These are phyloP conservation scores for Xylaria sp. DNA, from an alignment of 2,329 filamentous ascomycete genomes.

Conservation along the genomic window DNA sequence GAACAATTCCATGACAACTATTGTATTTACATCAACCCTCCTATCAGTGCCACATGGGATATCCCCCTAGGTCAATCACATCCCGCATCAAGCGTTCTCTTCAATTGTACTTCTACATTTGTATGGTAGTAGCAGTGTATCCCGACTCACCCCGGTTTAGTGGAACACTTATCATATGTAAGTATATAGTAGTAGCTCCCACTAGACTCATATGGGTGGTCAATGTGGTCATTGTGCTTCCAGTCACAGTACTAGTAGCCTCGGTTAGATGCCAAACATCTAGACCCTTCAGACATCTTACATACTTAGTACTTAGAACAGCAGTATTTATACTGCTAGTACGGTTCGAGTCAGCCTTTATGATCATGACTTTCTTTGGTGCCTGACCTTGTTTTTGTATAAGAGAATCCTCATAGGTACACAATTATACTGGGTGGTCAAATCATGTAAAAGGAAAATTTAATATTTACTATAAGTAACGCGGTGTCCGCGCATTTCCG, in stretches of 20 bases:
- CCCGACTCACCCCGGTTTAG: not conserved
- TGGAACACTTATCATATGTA: not conserved
- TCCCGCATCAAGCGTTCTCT: not conserved
- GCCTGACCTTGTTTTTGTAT: not conserved
- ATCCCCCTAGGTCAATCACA: no score
- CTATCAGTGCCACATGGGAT: no score
- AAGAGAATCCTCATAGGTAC: not conserved
- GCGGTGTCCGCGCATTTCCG: slow-evolving; percentile 15
- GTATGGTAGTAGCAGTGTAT: not conserved
- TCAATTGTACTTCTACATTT: not conserved
- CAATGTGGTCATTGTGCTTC: no score
- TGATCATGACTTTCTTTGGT: not conserved
- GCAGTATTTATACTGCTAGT: not conserved
- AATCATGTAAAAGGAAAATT: not conserved
- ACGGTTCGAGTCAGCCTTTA: not conserved
- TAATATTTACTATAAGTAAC: slow-evolving; percentile 8
- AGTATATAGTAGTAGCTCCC: not conserved
- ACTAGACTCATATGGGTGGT: not conserved
- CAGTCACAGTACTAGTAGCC: no score
- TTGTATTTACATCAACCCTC: not conserved
- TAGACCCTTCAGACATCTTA: no score
- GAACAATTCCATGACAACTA: not conserved
- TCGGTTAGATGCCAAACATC: not conserved
- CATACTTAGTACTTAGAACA: no score
- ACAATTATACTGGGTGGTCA: not conserved